Evolutionary conservation across 2,329 filamentous ascomycete genomes (phyloP).

Genomic region (Sarocladiaceae sp.): DNA sequence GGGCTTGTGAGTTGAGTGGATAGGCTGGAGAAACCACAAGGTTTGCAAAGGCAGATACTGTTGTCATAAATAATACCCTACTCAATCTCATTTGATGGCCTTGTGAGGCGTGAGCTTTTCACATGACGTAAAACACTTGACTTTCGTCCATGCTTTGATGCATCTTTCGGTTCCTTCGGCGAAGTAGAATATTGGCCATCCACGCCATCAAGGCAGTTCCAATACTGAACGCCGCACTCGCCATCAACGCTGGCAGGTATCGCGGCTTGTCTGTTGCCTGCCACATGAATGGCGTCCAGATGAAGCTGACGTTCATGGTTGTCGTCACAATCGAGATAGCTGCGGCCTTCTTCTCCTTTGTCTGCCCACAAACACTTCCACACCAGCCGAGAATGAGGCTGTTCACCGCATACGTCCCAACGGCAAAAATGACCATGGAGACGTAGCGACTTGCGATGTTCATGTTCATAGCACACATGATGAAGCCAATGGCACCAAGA

Average conservation of each 20-base stretch:
- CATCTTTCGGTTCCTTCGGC: background rate
- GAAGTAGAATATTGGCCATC: background rate
- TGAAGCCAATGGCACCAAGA: constrained; percentile 33
- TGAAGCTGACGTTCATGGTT: constrained; percentile 16
- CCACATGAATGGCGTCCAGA: constrained; percentile 42
- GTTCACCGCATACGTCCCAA: constrained; percentile 27
- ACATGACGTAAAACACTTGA: no score
- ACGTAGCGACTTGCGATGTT: constrained; percentile 21
- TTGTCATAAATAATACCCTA: no score
- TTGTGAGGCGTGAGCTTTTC: no score
- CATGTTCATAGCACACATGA: constrained; percentile 19
- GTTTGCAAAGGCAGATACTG: no score
- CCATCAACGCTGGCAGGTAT: background rate
- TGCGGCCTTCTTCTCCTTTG: constrained; percentile 39
- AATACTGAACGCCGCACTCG: constrained; percentile 1
- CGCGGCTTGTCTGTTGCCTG: background rate
- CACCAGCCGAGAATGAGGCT: constrained; percentile 33
- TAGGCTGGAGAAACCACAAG: no score
- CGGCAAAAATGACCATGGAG: constrained; percentile 7
- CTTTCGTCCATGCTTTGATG: no score
- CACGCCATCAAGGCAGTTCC: background rate
- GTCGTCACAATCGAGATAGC: constrained; percentile 39
- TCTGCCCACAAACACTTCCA: constrained; percentile 33
- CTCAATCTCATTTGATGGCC: background rate
- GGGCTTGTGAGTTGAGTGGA: constrained; percentile 25